phyloP scores from a whole-genome alignment of 768 basidiomycete genomes.

The Rhodotorula toruloides region DNA sequence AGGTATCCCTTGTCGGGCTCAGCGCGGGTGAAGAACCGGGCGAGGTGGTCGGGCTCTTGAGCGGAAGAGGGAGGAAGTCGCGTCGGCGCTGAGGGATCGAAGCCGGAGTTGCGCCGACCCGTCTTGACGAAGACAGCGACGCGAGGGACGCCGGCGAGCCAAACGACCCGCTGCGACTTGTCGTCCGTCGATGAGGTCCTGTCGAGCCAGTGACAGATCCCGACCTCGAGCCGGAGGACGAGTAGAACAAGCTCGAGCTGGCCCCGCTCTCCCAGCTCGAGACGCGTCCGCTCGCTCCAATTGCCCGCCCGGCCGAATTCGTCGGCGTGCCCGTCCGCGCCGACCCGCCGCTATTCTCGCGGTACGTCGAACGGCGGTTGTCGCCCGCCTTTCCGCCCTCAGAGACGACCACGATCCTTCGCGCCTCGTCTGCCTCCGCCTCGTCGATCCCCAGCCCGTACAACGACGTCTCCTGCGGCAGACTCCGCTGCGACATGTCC shows the following conservation, averaged over 20 bases:
- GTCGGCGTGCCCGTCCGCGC: slow-evolving; percentile 4
- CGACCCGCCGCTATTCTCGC: not conserved
- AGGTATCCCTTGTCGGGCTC: slow-evolving; percentile 15
- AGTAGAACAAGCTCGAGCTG: slow-evolving; percentile 40
- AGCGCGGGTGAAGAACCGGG: slow-evolving; percentile 4
- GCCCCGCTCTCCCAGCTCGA: slow-evolving; percentile 38
- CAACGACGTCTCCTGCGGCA: slow-evolving; percentile 15
- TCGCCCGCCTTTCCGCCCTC: slow-evolving; percentile 10
- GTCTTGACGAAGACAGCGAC: not conserved
- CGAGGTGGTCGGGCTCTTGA: slow-evolving; percentile 6
- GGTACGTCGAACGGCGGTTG: slow-evolving; percentile 18
- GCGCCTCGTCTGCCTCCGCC: slow-evolving; percentile 3
- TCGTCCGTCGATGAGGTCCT: not conserved
- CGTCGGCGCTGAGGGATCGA: slow-evolving; percentile 35
- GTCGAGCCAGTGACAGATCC: slow-evolving; percentile 1
- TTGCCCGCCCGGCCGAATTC: slow-evolving; percentile 1
- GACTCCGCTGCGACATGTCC: slow-evolving; percentile 7
- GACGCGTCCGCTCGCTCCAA: slow-evolving; percentile 6
- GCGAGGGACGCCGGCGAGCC: slow-evolving; percentile 1
- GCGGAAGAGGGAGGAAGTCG: slow-evolving; percentile 37
- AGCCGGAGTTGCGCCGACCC: slow-evolving; percentile 5
- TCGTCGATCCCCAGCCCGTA: slow-evolving; percentile 29
- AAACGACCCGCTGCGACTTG: slow-evolving; percentile 3
- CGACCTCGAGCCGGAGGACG: slow-evolving; percentile 29
- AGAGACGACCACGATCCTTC: slow-evolving; percentile 36